These are phyloP conservation scores for Gautieria morchelliformis DNA, from an alignment of 768 basidiomycete genomes.

Conservation along the genomic window DNA sequence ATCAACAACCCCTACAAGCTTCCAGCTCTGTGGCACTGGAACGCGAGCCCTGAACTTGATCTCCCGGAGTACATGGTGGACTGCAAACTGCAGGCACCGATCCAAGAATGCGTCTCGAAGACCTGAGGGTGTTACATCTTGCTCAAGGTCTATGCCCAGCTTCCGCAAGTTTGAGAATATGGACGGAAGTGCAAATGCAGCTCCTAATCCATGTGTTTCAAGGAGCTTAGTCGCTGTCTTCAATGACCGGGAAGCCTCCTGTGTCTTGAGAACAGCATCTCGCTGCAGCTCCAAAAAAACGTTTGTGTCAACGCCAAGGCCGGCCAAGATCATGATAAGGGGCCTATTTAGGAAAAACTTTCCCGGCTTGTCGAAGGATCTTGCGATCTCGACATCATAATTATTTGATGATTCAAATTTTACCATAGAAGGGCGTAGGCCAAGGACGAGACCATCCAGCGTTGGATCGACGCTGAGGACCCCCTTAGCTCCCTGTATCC, in stretches of 20 bases:
- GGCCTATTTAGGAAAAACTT: constrained; percentile 52
- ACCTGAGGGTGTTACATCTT: constrained; percentile 16
- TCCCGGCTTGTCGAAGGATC: constrained; percentile 51
- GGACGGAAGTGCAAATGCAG: constrained; percentile 46
- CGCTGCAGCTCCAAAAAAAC: constrained; percentile 48
- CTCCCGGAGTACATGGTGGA: constrained; percentile 55
- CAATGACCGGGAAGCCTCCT: constrained; percentile 33
- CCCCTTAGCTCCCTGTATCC: constrained; percentile 58
- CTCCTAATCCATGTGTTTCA: constrained; percentile 47
- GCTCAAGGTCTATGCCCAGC: constrained; percentile 29
- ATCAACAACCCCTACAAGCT: constrained; percentile 66
- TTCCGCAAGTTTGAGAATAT: constrained; percentile 41
- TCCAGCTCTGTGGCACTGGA: constrained; percentile 53
- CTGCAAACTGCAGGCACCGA: constrained; percentile 41
- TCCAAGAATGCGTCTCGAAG: constrained; percentile 39
- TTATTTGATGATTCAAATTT: constrained; percentile 50
- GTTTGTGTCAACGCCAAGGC: constrained; percentile 45
- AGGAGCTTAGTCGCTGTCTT: constrained; percentile 38
- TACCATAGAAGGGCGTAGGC: constrained; percentile 52
- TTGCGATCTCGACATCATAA: constrained; percentile 50
- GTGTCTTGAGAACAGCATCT: constrained; percentile 37
- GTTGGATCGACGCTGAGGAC: constrained; percentile 51
- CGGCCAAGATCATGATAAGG: constrained; percentile 56
- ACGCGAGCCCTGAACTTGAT: constrained; percentile 60
- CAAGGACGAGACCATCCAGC: constrained; percentile 39